Base-by-base conservation (phyloP, 805 yeast genomes). In the Cyberlindnera maclurae region DNA sequence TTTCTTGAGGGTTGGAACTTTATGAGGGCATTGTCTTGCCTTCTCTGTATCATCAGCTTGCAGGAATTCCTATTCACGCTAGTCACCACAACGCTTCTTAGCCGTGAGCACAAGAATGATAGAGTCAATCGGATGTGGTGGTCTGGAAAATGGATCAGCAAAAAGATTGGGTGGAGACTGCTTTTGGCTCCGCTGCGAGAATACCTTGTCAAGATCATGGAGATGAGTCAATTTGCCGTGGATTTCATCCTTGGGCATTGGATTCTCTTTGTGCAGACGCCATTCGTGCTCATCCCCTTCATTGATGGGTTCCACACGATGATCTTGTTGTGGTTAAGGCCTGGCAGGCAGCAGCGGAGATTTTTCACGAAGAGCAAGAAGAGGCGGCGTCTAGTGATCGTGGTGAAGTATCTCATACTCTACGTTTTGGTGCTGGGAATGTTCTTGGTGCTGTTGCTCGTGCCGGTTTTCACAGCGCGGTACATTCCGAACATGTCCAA, bases 101-200 rank as follows among this genome's bases (percentile, higher is more conserved):
- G 83, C 7, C 68, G 81, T 34, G 95, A 86, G 51, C 70, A 70
- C 47, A 71, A 68, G 41, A 75, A 71, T 46, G 82, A 73, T 44
- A 70, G 65, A 33, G 61, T 84, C 0, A 83, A 80, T 49, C 55
- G 72, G 28, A 80, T 89, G 3, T 81, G 87, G 86, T 82, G 89
- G 88, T 72, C 85, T 10, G 88, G 89, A 0, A 74, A 69, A 40
- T 82, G 90, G 90, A 51, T 71, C 34, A 68, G 68, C 12, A 68
- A 79, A 0, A 78, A 78, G 0, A 63, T 81, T 33, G 86, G 88
- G 0, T 75, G 80, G 75, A 57, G 70, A 34, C 62, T 75, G 1
- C 37, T 81, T 5, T 62, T 79, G 3, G 88, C 80, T 45, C 88
- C 88, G 1, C 42, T 70, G 3, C 60, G 90, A 49, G 90, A 82